A percentile compares a stretch with the other conserved stretches of the same genome.
Evolutionary conservation across 352 stramenopile genomes (phyloP).

Genomic region (Phytophthora quininea): DNA sequence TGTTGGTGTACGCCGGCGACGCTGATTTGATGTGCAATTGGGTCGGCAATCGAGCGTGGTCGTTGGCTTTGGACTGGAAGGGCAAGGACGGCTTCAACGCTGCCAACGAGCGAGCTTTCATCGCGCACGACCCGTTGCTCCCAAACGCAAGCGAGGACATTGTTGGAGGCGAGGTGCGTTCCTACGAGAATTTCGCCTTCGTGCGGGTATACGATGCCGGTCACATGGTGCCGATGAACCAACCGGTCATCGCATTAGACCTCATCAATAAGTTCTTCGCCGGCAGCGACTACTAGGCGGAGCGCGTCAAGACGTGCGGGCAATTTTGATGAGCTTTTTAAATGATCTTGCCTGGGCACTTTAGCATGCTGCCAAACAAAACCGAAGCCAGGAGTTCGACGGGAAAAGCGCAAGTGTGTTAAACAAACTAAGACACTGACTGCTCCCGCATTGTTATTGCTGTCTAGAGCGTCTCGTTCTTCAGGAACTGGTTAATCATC

Average conservation of each 20-base stretch:
- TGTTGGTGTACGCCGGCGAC: constrained; percentile 96
- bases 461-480: constrained; percentile 20
- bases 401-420: no score
- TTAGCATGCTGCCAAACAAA: no score
- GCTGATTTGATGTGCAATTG: constrained; percentile 97
- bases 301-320: no score
- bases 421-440: no score
- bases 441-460: no score
- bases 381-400: no score
- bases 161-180: constrained; percentile 42
- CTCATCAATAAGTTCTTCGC: constrained; percentile 65
- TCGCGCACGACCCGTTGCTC: constrained; percentile 35
- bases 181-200: constrained; percentile 54
- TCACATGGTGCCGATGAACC: constrained; percentile 64
- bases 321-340: no score
- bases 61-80: constrained; percentile 88
- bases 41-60: constrained; percentile 94
- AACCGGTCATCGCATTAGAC: constrained; percentile 44
- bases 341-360: no score
- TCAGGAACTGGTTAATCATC: constrained; percentile 71
- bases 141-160: constrained; percentile 10
- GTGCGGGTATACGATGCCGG: constrained; percentile 56
- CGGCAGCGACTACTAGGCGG: not conserved
- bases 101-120: constrained; percentile 34
- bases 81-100: constrained; percentile 84